Base-by-base conservation (phyloP, 108 stramenopile genomes). In the Nitzschia sp. region DNA sequence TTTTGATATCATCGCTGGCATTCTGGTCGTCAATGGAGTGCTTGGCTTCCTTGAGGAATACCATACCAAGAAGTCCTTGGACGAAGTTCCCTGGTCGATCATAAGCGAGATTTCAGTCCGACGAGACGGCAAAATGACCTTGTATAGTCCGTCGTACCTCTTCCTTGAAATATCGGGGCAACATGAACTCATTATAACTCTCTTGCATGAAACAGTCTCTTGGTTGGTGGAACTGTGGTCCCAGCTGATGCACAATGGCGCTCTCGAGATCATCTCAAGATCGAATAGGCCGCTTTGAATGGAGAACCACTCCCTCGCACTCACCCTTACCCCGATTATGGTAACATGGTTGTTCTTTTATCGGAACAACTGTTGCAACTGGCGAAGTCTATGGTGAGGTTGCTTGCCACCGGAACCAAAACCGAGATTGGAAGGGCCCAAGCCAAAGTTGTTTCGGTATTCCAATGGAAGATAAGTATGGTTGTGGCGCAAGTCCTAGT, bases 221-320 rank as follows among this genome's bases (percentile, higher is more conserved):
- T 93, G 50, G 83, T 83, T 17, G 88, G 88, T 15, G 94, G 94
- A 10, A 76, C 77, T 48, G 72, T 83, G 22, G 78, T 92, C 39
- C 89, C 93, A 19, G 94, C 94, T 17, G 94, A 93, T 71, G 71
- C 83, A 5, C 58, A 83, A 42, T 88, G 82, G 83, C 44, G 89
- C 22, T 80, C 72, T 34, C 90, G 90, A 8, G 91, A 95, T 44
- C 63, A 40, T 6, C 72, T 92, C 40, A 52, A 56, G 51, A 84
- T 90, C 56, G 80, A 86, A 57, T 82, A 85, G 67, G 83, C 92
- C 3, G 87, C 88, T 6, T 77, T 90, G 26, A 90, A 88, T 0
- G 93, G 93, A 41, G 93, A 94, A 72, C 87, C 93, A 2, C 78
- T 91, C 22, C 88, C 93, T n/a, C 86, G 87, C 15, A 87, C 88